Conservation (phyloP, 2,329 filamentous ascomycete species). For the Ascochyta koolunga region DNA sequence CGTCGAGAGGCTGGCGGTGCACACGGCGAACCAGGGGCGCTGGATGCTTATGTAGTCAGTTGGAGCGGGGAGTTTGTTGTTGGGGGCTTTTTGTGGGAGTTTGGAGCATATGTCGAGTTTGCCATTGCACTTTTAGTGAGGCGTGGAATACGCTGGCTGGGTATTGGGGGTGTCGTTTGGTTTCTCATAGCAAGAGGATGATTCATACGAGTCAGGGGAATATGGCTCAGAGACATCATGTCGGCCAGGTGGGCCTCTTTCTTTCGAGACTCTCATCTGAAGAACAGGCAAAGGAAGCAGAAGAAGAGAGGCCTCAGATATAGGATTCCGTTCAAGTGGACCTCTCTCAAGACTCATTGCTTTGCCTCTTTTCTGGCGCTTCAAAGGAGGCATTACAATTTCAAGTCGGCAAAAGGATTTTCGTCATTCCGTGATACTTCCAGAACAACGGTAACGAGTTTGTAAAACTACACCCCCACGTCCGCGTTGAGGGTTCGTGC, state of each 20-base stretch:
- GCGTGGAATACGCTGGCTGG: background rate
- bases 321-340: too few relatives aligned
- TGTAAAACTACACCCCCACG: background rate
- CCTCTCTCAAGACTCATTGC: background rate
- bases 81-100: background rate
- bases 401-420: background rate
- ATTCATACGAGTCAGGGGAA: too few relatives aligned
- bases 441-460: background rate
- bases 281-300: background rate
- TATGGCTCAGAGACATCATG: too few relatives aligned
- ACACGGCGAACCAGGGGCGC: background rate
- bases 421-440: background rate
- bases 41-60: background rate
- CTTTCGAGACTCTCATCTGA: too few relatives aligned
- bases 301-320: background rate
- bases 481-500: background rate
- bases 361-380: background rate
- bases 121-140: background rate
- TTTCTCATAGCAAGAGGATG: too few relatives aligned
- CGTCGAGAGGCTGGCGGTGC: background rate
- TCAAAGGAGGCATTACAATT: background rate
- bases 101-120: background rate
- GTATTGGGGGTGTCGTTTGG: background rate
- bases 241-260: too few relatives aligned
- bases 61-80: too few relatives aligned